These are phyloP conservation scores for Rhodotorula taiwanensis DNA, from an alignment of 768 basidiomycete species.

Conservation along the genomic window DNA sequence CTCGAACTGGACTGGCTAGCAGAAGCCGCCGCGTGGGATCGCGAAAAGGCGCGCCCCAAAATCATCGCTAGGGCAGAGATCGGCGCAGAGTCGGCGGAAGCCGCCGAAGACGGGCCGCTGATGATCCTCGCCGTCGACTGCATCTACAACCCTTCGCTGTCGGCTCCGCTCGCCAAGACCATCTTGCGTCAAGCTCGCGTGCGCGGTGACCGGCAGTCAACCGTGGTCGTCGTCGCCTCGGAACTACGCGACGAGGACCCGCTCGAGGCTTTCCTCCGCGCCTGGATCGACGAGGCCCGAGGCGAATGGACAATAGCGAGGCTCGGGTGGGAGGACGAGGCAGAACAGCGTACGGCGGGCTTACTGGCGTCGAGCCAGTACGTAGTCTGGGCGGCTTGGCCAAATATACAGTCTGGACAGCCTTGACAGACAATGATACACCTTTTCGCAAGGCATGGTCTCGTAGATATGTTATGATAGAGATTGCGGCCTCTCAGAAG, in stretches of 20 bases:
- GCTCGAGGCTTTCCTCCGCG: slow-evolving; percentile 10
- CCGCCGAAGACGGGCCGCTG: not conserved
- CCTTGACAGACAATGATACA: too few relatives aligned
- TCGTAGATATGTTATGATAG: too few relatives aligned
- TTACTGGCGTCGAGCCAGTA: not conserved
- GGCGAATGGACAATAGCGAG: not conserved
- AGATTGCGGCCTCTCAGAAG: not conserved
- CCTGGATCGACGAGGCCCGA: not conserved
- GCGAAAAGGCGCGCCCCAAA: too few relatives aligned
- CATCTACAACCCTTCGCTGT: slow-evolving; percentile 29
- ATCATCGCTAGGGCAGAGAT: too few relatives aligned
- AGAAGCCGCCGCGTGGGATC: slow-evolving; percentile 2
- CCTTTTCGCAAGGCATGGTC: not conserved
- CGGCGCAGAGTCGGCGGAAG: not conserved
- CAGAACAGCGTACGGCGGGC: not conserved
- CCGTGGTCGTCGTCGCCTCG: slow-evolving; percentile 16
- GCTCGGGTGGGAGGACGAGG: not conserved
- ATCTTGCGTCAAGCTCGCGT: slow-evolving; percentile 11
- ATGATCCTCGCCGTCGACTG: slow-evolving; percentile 28
- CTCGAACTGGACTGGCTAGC: slow-evolving; percentile 7
- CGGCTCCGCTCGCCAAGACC: slow-evolving; percentile 11
- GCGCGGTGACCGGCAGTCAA: not conserved
- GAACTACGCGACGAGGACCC: not conserved
- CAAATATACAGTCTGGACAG: too few relatives aligned
- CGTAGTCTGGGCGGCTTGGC: not conserved